These are phyloP conservation scores for Diversispora eburnea DNA, from an alignment of 192 early-diverging fungal species.

Conservation along the genomic window DNA sequence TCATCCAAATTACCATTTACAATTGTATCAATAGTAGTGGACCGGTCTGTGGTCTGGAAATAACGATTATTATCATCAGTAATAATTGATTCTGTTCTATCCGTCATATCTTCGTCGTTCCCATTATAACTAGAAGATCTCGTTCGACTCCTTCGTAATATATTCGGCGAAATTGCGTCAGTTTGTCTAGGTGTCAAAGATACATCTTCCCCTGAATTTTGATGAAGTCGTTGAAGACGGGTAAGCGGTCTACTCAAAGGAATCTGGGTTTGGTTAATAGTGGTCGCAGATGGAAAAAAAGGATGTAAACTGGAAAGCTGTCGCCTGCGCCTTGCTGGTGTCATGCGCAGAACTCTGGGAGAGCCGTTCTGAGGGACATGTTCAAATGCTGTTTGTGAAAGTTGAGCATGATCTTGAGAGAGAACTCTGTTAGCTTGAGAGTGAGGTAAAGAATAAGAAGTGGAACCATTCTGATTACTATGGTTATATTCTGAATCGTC, in stretches of 20 bases:
- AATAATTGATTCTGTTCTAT: neutral
- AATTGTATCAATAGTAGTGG: slow-evolving; percentile 3
- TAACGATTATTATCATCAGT: neutral
- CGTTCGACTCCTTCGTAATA: slow-evolving; percentile 4
- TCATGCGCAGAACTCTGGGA: slow-evolving; percentile 9
- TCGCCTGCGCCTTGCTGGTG: slow-evolving; percentile 14
- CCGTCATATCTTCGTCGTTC: neutral
- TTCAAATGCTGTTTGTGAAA: neutral
- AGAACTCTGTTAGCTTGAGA: neutral
- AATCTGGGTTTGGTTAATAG: slow-evolving; percentile 4
- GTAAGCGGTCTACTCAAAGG: slow-evolving; percentile 2
- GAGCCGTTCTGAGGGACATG: slow-evolving; percentile 7
- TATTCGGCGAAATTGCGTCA: slow-evolving; percentile 6
- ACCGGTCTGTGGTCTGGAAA: neutral
- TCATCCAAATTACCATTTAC: slow-evolving; percentile 6
- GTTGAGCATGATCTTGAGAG: neutral
- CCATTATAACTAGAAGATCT: slow-evolving; percentile 23
- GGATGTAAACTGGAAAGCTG: slow-evolving; percentile 8
- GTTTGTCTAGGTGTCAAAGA: slow-evolving; percentile 17
- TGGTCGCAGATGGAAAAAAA: slow-evolving; percentile 13
- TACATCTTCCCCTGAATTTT: slow-evolving; percentile 9
- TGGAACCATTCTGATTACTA: neutral
- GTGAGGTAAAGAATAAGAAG: neutral
- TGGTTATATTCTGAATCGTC: neutral
- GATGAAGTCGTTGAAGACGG: slow-evolving; percentile 16